Base-by-base conservation (phyloP, 2,329 filamentous ascomycete genomes). In the Aspergillus costaricaensis region DNA sequence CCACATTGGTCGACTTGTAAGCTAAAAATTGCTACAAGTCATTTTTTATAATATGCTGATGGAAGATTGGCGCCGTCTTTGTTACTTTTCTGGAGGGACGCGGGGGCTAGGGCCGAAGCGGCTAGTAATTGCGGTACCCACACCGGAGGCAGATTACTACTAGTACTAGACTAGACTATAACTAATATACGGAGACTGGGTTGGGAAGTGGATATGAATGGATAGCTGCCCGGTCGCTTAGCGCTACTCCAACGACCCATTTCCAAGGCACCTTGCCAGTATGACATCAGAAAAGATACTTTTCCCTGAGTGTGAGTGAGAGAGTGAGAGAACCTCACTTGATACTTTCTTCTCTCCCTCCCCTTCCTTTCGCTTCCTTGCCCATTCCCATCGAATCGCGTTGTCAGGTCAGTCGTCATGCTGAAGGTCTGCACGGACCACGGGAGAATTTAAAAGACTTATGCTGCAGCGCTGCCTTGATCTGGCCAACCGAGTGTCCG, bases 381-480 rank as follows among this genome's bases (percentile, higher is more conserved):
- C 5, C 43, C 39, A 25, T 19, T 49, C 21, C n/a, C 41, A 21
- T 44, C 41, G 17, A 12, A 21, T 17, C 32, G 39, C 19, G 44
- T n/a, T 51, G 55, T 51, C 44, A 57, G 14, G 19, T 38, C 30
- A 21, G 25, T 57, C 55, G 48, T 41, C 48, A 43, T 38, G 32
- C 41, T 47, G n/a, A n/a, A 47, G 43, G 55, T 25, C 47, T 21
- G 55, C 55, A 51, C 55, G 41, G 55, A 57, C 55, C 53, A 57
- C 15, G 38, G 55, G 23, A 57, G 23, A 57, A 50, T 57, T 51
- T 32, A 17, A 51, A 57, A 57, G 32, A 14, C 51, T 51, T 17
- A 30, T 25, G 48, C 55, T 57, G 55, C 55, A 49, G 30, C 48
- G 17, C 55, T 57, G 55, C 55, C 47, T 57, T 57, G 47, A 21